phyloP scores from a whole-genome alignment of 225 moss, liverwort and hornwort species.

The Pleurozium schreberi region DNA sequence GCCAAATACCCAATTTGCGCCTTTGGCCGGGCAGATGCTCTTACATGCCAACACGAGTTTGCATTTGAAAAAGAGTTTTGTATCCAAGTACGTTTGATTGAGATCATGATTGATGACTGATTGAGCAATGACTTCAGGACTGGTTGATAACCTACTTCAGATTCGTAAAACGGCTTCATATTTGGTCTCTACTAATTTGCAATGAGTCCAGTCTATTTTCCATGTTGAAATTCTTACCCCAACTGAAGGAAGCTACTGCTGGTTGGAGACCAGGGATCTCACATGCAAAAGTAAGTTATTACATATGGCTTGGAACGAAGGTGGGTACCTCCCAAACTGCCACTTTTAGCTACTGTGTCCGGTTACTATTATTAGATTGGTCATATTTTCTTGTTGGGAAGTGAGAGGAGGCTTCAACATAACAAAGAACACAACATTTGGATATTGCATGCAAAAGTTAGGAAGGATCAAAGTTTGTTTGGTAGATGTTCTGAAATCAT shows the following conservation, averaged over 20 bases:
- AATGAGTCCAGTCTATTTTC: not conserved
- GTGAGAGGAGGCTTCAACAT: not conserved
- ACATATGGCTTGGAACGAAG: too few relatives aligned
- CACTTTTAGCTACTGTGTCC: not conserved
- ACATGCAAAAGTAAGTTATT: not conserved
- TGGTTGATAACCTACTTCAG: not conserved
- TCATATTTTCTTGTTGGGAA: not conserved
- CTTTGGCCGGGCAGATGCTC: too few relatives aligned
- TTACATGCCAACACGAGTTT: too few relatives aligned
- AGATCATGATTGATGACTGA: not conserved
- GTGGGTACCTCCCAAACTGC: not conserved
- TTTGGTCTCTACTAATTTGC: not conserved
- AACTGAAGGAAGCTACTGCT: not conserved
- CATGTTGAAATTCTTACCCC: not conserved
- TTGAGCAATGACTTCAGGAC: not conserved
- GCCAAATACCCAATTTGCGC: too few relatives aligned
- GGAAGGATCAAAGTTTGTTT: rapidly evolving
- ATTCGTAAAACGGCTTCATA: not conserved
- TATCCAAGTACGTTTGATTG: not conserved
- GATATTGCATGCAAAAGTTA: rapidly evolving
- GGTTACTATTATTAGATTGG: not conserved
- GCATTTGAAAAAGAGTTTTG: not conserved
- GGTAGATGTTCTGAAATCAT: rapidly evolving
- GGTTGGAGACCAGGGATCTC: not conserved
- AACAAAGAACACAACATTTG: rapidly evolving